phyloP scores from a whole-genome alignment of 2,329 filamentous ascomycete genomes.

The Fusarium sulawesiense region DNA sequence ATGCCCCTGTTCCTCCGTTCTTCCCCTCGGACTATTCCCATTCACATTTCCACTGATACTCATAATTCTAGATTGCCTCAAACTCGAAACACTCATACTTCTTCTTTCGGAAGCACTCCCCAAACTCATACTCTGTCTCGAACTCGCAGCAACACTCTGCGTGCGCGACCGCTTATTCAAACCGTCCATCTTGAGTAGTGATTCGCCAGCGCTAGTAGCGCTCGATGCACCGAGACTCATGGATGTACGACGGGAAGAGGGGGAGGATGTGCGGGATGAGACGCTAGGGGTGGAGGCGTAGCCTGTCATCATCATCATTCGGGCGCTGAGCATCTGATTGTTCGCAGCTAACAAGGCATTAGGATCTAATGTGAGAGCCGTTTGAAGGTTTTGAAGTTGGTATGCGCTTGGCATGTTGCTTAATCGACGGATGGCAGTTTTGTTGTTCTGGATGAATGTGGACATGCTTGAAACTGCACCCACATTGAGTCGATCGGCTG shows the following conservation, averaged over 20 bases:
- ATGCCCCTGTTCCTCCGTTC: not conserved
- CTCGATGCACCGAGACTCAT: not conserved
- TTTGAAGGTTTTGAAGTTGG: constrained; percentile 13
- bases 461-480: constrained; percentile 28
- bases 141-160: not conserved
- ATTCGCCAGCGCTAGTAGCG: not conserved
- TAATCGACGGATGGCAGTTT: constrained; percentile 26
- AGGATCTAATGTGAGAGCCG: rapidly evolving
- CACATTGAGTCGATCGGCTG: constrained; percentile 9
- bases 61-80: constrained; percentile 6
- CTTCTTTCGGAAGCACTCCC: not conserved
- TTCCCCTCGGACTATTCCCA: not conserved
- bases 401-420: constrained; percentile 25
- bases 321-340: constrained; percentile 5
- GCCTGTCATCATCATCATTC: constrained; percentile 1
- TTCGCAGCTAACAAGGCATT: not conserved
- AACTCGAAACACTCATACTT: constrained; percentile 13
- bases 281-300: not conserved
- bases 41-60: not conserved
- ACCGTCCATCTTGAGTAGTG: constrained; percentile 8
- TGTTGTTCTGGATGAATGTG: constrained; percentile 36
- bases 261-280: not conserved
- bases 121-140: constrained; percentile 14
- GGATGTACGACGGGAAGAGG: rapidly evolving
- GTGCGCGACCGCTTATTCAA: constrained; percentile 15